Evolutionary conservation across 495 filamentous ascomycete genomes (phyloP), one percentile per base, ranked within the genome.

Genomic region (Neurospora sp.): DNA sequence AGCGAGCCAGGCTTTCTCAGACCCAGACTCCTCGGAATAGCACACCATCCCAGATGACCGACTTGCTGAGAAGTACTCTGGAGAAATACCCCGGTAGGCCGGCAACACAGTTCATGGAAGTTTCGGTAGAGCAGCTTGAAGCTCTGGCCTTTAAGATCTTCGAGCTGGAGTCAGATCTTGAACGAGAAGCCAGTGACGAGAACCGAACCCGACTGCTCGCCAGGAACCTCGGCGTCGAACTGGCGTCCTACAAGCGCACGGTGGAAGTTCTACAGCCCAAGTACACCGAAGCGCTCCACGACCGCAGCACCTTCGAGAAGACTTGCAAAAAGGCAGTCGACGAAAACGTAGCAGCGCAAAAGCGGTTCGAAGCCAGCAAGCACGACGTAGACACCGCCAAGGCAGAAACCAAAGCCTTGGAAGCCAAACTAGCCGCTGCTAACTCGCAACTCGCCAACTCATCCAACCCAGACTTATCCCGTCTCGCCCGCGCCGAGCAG

Each of bases 391-490:
- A 80, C 1, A 81, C 84, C 14, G 73, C 89, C 10, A 88, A 87
- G 71, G 82, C 86, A 44, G 84, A 86, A 70, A 84, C 83, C 8
- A 81, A 79, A 8, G 76, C 77, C 4, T 78, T 91, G 12, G 76
- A 87, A 69, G 78, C 81, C 10, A 84, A 89, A 8, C 81, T 92
- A 12, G 78, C 83, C 39, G 80, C 85, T 18, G 81, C 85, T 9
- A 82, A 85, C 47, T 78, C 83, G 35, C 77, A 81, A 3, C 78
- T 92, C 18, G 81, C 84, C 72, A 73, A 77, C 42, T 87, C 86
- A 12, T 35, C 79, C 3, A 85, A 84, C 4, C 87, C 88, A 3
- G 82, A 82, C 9, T 68, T 85, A 10, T 86, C 84, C 31, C 86
- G 85, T 42, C 69, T 88, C 1, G 88, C 78, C 71, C 77, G 72